Percentiles rank a stretch among this genome's conserved stretches.
Evolutionary conservation across 2,329 filamentous ascomycete species (phyloP).

Genomic region (Fusarium anthophilum): DNA sequence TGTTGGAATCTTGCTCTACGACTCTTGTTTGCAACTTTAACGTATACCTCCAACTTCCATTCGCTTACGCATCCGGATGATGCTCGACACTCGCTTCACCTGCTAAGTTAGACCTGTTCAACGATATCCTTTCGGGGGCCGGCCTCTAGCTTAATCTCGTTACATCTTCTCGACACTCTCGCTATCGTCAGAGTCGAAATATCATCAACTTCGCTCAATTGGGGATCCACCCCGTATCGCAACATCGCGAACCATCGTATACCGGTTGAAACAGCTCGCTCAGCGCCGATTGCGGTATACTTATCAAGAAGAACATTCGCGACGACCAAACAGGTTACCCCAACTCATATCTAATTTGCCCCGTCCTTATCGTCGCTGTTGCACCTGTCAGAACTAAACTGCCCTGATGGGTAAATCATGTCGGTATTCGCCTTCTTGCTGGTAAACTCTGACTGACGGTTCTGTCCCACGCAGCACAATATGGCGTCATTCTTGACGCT

Average conservation of each 20-base stretch:
- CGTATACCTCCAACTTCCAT: conserved; percentile 8
- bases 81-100: conserved; percentile 38
- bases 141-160: conserved; percentile 6
- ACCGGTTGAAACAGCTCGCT: conserved; percentile 1
- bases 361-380: background rate
- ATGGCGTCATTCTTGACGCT: conserved; percentile 96
- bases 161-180: background rate
- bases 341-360: background rate
- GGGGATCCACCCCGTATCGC: conserved; percentile 22
- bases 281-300: background rate
- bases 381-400: background rate
- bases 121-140: background rate
- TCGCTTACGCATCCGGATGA: conserved; percentile 30
- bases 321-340: background rate
- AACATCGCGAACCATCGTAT: conserved; percentile 11
- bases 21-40: conserved; percentile 20
- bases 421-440: conserved; percentile 35
- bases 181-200: conserved; percentile 1
- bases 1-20: conserved; percentile 10
- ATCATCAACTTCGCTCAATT: conserved; percentile 12
- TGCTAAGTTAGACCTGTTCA: background rate
- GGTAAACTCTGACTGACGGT: conserved; percentile 24
- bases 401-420: conserved; percentile 51
- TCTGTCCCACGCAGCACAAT: conserved; percentile 62
- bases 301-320: background rate